A percentile compares a stretch with the other conserved stretches of the same genome.
Evolutionary conservation across 768 basidiomycete species (phyloP).

Genomic region (Tulasnella calospora): DNA sequence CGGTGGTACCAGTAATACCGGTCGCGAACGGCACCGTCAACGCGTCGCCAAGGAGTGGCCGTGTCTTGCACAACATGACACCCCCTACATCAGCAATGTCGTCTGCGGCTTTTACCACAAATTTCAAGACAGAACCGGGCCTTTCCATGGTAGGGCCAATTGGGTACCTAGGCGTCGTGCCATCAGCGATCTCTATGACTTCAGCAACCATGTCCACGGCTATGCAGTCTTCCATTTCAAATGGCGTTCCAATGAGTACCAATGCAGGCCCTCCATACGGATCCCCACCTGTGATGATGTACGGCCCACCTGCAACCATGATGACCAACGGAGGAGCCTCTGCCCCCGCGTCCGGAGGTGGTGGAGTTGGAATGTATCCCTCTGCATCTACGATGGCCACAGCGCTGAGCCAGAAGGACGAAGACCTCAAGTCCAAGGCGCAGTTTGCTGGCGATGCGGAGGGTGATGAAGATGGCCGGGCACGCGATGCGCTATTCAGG

Average conservation of each 20-base stretch:
- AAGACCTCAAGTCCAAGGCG: not conserved
- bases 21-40: not conserved
- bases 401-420: constrained; percentile 7
- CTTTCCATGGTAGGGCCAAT: not conserved
- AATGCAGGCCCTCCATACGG: not conserved
- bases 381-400: not conserved
- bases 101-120: not conserved
- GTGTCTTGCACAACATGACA: not conserved
- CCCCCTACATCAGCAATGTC: not conserved
- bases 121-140: not conserved
- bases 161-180: not conserved
- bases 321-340: not conserved
- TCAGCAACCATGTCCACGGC: not conserved
- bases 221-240: not conserved
- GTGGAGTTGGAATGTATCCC: not conserved
- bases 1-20: not conserved
- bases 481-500: not conserved
- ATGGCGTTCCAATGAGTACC: not conserved
- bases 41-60: not conserved
- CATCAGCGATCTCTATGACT: not conserved
- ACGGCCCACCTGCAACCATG: not conserved
- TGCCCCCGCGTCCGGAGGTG: not conserved
- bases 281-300: not conserved
- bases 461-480: constrained; percentile 1
- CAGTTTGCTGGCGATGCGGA: not conserved